Percentiles rank a stretch among this genome's conserved stretches.
phyloP scores from a whole-genome alignment of 306 rosid species.

The Quercus dentata region DNA sequence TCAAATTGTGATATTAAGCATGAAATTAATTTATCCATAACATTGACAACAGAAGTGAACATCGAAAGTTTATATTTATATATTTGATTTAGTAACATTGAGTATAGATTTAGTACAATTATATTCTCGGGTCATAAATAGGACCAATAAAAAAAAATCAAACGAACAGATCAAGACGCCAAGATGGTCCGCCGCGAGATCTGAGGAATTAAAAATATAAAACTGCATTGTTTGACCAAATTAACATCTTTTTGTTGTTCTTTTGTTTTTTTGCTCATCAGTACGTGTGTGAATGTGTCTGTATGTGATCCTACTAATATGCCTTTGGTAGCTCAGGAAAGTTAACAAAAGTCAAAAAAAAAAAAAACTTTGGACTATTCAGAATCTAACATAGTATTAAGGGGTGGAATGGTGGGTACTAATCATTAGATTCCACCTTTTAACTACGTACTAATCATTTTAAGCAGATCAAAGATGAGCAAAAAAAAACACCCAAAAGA shows the following conservation, averaged over 20 bases:
- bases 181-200: not conserved
- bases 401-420: not conserved
- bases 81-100: too few species aligned
- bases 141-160: not conserved
- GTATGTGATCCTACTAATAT: too few species aligned
- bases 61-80: too few species aligned
- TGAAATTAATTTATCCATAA: too few species aligned
- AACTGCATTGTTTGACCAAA: not conserved
- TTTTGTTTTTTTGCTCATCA: not conserved
- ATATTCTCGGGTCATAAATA: too few species aligned
- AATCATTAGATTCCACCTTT: not conserved
- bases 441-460: not conserved
- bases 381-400: not conserved
- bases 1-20: too few species aligned
- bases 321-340: not conserved
- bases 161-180: not conserved
- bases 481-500: too few species aligned
- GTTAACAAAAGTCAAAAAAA: not conserved
- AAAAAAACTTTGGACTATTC: not conserved
- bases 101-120: too few species aligned
- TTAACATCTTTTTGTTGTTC: not conserved
- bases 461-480: conserved; percentile 2
- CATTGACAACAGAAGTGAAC: too few species aligned
- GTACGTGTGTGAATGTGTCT: too few species aligned
- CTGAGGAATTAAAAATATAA: not conserved